These are phyloP conservation scores for Pythium pyrilobum DNA, from an alignment of 352 stramenopile genomes.

Conservation along the genomic window DNA sequence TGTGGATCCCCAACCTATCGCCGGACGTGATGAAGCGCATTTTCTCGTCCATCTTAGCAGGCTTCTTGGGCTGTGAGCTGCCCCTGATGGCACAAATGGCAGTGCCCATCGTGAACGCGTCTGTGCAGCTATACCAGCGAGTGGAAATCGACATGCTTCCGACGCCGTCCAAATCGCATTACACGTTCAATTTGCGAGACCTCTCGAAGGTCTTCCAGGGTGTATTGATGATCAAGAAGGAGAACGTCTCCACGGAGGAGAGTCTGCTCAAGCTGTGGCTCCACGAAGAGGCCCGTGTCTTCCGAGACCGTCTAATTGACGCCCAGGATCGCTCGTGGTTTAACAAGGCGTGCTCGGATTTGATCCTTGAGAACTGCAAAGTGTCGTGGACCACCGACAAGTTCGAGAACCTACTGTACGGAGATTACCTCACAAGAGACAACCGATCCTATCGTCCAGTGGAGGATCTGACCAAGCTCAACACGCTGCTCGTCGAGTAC, in stretches of 20 bases:
- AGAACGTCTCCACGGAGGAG: constrained; percentile 63
- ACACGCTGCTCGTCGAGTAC: constrained; percentile 83
- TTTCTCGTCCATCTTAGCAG: constrained; percentile 87
- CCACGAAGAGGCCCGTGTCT: constrained; percentile 90
- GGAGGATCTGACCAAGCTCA: constrained; percentile 56
- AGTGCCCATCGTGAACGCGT: constrained; percentile 78
- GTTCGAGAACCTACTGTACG: constrained; percentile 87
- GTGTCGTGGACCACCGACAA: constrained; percentile 48
- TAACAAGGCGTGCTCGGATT: constrained; percentile 67
- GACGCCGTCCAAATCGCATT: constrained; percentile 90
- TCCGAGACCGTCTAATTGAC: constrained; percentile 89
- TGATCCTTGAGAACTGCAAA: constrained; percentile 63
- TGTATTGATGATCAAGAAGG: constrained; percentile 89
- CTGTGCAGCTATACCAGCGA: constrained; percentile 83
- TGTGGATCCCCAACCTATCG: constrained; percentile 88
- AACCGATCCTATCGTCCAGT: constrained; percentile 73
- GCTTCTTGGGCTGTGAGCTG: constrained; percentile 73
- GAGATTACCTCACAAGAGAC: constrained; percentile 86
- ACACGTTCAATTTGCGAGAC: constrained; percentile 94
- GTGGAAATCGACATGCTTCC: constrained; percentile 88
- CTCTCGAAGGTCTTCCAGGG: constrained; percentile 93
- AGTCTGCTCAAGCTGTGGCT: constrained; percentile 86
- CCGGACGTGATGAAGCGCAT: constrained; percentile 83
- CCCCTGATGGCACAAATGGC: constrained; percentile 71
- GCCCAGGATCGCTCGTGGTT: constrained; percentile 85